These are phyloP conservation scores for Fusarium duplospermum DNA, from an alignment of 2,329 filamentous ascomycete species.

Conservation along the genomic window DNA sequence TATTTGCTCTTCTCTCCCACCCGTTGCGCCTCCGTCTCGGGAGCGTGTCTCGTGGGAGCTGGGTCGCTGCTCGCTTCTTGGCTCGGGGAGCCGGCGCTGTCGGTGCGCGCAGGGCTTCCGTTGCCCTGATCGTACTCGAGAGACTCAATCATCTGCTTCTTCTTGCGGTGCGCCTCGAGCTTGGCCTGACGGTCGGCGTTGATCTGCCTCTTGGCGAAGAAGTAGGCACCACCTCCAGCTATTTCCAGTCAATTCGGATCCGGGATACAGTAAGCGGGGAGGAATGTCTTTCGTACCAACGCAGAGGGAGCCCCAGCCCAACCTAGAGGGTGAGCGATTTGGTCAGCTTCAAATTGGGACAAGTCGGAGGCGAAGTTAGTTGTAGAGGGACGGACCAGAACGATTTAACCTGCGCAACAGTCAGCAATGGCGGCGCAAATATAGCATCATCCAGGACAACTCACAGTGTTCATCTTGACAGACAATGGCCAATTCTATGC, in stretches of 20 bases:
- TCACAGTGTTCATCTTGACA: slow-evolving; percentile 66
- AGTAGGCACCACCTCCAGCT: slow-evolving; percentile 94
- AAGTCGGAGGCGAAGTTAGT: slow-evolving; percentile 7
- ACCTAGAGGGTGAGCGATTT: slow-evolving; percentile 61
- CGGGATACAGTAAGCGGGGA: not conserved
- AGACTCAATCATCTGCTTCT: slow-evolving; percentile 69
- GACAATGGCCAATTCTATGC: not conserved
- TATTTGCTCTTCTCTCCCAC: slow-evolving; percentile 88
- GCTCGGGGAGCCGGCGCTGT: slow-evolving; percentile 71
- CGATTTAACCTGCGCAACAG: slow-evolving; percentile 65
- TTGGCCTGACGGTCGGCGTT: slow-evolving; percentile 86
- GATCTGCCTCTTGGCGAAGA: slow-evolving; percentile 94
- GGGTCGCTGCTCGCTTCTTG: slow-evolving; percentile 81
- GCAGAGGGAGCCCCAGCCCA: slow-evolving; percentile 92
- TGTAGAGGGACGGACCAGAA: slow-evolving; percentile 66
- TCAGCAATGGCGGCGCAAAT: slow-evolving; percentile 36
- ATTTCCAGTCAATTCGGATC: slow-evolving; percentile 35
- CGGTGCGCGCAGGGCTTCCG: slow-evolving; percentile 67
- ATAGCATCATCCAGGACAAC: slow-evolving; percentile 36
- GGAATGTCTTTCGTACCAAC: slow-evolving; percentile 68
- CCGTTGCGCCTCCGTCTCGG: slow-evolving; percentile 74
- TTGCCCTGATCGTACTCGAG: slow-evolving; percentile 61
- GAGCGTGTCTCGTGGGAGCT: slow-evolving; percentile 86
- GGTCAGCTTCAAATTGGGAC: slow-evolving; percentile 15
- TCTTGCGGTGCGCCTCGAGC: slow-evolving; percentile 73